Base-by-base conservation (phyloP, 2,329 filamentous ascomycete genomes). In the Colletotrichum agaves region DNA sequence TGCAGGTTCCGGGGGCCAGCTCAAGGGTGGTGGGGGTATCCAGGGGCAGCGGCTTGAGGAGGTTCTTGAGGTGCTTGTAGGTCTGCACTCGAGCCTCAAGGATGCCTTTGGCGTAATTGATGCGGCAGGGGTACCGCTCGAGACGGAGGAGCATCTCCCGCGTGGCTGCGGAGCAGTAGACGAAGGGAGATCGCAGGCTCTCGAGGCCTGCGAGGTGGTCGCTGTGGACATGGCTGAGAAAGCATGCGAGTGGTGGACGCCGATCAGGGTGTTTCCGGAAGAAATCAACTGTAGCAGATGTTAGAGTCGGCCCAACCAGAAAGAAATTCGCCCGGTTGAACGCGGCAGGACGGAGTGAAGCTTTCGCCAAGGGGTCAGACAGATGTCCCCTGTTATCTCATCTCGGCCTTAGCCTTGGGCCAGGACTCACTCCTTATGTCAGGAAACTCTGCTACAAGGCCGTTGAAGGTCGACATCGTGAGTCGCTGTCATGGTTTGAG, bases 151-250 rank as follows among this genome's bases (percentile, higher is more conserved):
- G 83, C 17, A 98, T 89, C 77, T 94, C 91, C 70, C 88, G 87
- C 0, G 94, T 98, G 0, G 93, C 92, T 0, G 91, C 85, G 1
- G 94, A 97, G 80, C 94, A 98, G 78, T 97, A 98, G 19, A 98
- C 88, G 74, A 97, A 97, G 0, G 93, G 92, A 31, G 92, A 88
- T 50, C 89, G 87, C 61, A 94, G 84, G 12, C 85, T 87, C 72
- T 97, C 93, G 1, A 98, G 84, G 0, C 95, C 94, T 39, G 86
- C 85, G 1, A 98, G 85, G 78, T 98, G 95, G 73, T 98, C 94
- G 71, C 91, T 97, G 76, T 98, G 95, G 2, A 97, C 89, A 85
- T 98, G 95, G 78, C 92, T 97, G 27, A 98, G 84, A 75, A 98
- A 97, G 77, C 91, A 96, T 15, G 92, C 94, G 62, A 96, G 79